Conservation (phyloP, 352 stramenopile genomes). For the Peronospora destructor region DNA sequence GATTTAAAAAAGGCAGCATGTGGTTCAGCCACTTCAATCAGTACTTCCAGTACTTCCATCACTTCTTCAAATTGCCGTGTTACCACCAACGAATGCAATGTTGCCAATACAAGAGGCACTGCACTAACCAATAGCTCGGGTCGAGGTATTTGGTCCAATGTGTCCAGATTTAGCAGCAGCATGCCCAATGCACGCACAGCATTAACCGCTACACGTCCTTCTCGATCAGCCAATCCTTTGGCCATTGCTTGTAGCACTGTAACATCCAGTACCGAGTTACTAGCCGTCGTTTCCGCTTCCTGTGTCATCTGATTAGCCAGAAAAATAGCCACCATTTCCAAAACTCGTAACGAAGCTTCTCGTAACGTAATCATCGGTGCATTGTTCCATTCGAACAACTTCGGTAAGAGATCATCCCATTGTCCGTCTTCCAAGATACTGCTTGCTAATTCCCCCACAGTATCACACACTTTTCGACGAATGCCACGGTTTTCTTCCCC, state of each 20-base stretch:
- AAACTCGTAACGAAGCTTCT: slow-evolving; percentile 62
- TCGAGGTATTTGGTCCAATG: slow-evolving; percentile 41
- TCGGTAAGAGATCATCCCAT: slow-evolving; percentile 68
- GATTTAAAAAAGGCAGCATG: slow-evolving; percentile 70
- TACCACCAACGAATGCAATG: slow-evolving; percentile 47
- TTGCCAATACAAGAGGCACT: slow-evolving; percentile 47
- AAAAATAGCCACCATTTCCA: slow-evolving; percentile 81
- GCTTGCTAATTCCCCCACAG: slow-evolving; percentile 70
- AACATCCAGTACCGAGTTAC: slow-evolving; percentile 33
- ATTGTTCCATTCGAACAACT: slow-evolving; percentile 54
- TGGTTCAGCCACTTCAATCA: slow-evolving; percentile 74
- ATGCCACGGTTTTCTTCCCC: slow-evolving; percentile 67
- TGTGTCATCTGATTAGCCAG: slow-evolving; percentile 46
- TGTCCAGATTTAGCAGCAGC: slow-evolving; percentile 70
- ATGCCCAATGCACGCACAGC: slow-evolving; percentile 61
- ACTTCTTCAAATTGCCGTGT: slow-evolving; percentile 55
- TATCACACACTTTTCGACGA: slow-evolving; percentile 78
- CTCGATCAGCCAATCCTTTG: slow-evolving; percentile 39
- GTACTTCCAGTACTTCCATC: slow-evolving; percentile 73
- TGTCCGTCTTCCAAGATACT: slow-evolving; percentile 76
- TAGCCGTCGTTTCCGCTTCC: slow-evolving; percentile 22
- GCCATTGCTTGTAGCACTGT: slow-evolving; percentile 49
- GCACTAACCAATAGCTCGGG: slow-evolving; percentile 46
- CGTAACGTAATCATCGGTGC: slow-evolving; percentile 43
- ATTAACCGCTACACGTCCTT: slow-evolving; percentile 68